phyloP scores from a whole-genome alignment of 2,329 filamentous ascomycete species.

The Calonectria crousiana region DNA sequence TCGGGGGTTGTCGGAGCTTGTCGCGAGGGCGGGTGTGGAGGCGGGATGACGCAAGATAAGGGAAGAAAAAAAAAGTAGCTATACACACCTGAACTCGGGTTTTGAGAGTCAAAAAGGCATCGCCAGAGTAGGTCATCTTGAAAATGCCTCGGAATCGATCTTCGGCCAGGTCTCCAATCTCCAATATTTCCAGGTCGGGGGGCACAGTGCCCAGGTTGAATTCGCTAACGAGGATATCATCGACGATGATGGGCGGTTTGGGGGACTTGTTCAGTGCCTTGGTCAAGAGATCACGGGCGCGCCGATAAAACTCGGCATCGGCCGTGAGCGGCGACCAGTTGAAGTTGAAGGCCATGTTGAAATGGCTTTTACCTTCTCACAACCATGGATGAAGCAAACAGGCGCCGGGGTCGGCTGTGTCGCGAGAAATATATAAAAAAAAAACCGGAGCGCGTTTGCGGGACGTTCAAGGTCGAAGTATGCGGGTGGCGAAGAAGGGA shows the following conservation, averaged over 20 bases:
- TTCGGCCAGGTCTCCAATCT: constrained; percentile 97
- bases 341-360: constrained; percentile 99
- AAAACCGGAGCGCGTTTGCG: constrained; percentile 30
- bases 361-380: constrained; percentile 56
- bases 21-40: neutral
- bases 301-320: constrained; percentile 90
- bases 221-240: constrained; percentile 98
- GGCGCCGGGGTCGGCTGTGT: constrained; percentile 39
- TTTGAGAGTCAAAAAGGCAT: constrained; percentile 94
- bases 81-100: constrained; percentile 88
- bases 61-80: constrained; percentile 30
- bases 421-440: constrained; percentile 26
- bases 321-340: constrained; percentile 99
- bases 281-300: constrained; percentile 93
- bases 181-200: constrained; percentile 94
- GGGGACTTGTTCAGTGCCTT: constrained; percentile 97
- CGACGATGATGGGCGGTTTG: constrained; percentile 98
- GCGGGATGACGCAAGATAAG: constrained; percentile 23
- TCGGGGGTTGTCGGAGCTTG: constrained; percentile 12
- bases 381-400: constrained; percentile 48
- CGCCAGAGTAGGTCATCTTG: constrained; percentile 98
- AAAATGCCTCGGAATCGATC: constrained; percentile 98
- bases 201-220: constrained; percentile 95
- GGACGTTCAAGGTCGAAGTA: constrained; percentile 21
- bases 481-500: constrained; percentile 28